Evolutionary conservation across 2,329 filamentous ascomycete species (phyloP), one percentile per base, ranked within the genome.

Genomic region (Fusarium clavum): DNA sequence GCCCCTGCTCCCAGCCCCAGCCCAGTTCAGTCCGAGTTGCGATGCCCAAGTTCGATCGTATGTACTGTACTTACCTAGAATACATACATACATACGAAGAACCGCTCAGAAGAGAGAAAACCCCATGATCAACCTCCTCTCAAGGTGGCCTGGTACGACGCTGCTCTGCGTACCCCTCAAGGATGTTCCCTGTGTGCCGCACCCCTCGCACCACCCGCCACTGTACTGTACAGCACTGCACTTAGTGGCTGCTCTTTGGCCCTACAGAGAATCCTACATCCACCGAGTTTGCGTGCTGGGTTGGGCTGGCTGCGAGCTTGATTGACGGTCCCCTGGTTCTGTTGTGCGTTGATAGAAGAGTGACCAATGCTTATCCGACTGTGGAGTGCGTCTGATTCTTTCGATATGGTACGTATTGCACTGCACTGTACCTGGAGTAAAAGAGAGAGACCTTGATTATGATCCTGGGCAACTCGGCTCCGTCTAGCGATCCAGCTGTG

Each of bases 161-260:
- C 71, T 77, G 77, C 71, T 79, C 64, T 69, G 73, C 61, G 61
- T 76, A 77, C 77, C 68, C 77, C 75, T 69, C 69, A 69, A 44
- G 56, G 44, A 49, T 47, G 27, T 18, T n/a, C 32, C 34, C 57
- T 54, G 38, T 48, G 43, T 72, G 73, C 67, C 70, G 73, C 73
- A 71, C 76, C 70, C 71, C 71, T 73, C 65, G 70, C 66, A 71
- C 69, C 70, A 70, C 66, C 65, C 72, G 74, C 71, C 73, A 64
- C 68, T 46, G 49, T 63, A 62, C 57, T 58, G 25, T 41, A 52
- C 24, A 52, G 24, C 20, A 52, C 18, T 34, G 24, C 16, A 44
- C 60, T 58, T 16, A 38, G 34, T 38, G 34, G 44, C 51, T 51
- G 57, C 66, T 75, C 57, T 73, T 72, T 59, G 57, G 52, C 53